These are phyloP conservation scores for Crithidia mellificae DNA, from an alignment of 208 protist species.

Conservation along the genomic window DNA sequence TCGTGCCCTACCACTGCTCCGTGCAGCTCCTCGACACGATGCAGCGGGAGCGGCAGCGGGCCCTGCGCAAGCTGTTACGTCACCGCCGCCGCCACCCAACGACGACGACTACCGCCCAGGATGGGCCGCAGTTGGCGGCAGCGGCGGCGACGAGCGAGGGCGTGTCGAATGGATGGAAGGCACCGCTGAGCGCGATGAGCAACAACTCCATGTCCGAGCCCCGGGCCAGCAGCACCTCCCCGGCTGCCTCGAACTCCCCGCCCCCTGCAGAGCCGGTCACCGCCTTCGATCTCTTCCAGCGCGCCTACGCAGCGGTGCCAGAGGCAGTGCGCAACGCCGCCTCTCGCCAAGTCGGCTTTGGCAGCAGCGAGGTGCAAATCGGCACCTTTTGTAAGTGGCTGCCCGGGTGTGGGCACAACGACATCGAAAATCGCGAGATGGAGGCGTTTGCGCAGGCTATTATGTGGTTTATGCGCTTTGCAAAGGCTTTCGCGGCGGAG, in stretches of 20 bases:
- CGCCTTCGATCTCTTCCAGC: slow-evolving; percentile 24
- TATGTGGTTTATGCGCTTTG: slow-evolving; percentile 36
- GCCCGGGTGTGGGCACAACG: slow-evolving; percentile 61
- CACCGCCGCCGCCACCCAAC: neutral
- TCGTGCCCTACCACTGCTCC: slow-evolving; percentile 65
- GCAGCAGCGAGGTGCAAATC: slow-evolving; percentile 15
- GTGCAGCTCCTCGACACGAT: slow-evolving; percentile 34
- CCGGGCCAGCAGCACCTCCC: neutral
- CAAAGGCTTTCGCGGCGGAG: slow-evolving; percentile 18
- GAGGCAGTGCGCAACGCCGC: neutral
- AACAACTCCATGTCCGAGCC: slow-evolving; percentile 3
- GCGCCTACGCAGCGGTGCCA: slow-evolving; percentile 19
- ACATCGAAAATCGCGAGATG: slow-evolving; percentile 44
- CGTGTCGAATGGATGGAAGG: neutral
- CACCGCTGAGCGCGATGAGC: slow-evolving; percentile 1
- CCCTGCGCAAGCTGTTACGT: slow-evolving; percentile 1
- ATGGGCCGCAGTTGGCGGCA: neutral
- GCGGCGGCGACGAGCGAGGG: neutral
- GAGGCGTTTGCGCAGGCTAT: slow-evolving; percentile 33
- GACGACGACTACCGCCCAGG: no score
- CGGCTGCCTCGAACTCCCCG: neutral
- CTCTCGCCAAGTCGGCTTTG: neutral
- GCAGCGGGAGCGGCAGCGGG: neutral
- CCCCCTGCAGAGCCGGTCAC: neutral
- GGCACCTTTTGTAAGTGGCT: slow-evolving; percentile 54